Evolutionary conservation across 2,329 filamentous ascomycete species (phyloP), one percentile per base, ranked within the genome.

Genomic region (Graphium sp.): DNA sequence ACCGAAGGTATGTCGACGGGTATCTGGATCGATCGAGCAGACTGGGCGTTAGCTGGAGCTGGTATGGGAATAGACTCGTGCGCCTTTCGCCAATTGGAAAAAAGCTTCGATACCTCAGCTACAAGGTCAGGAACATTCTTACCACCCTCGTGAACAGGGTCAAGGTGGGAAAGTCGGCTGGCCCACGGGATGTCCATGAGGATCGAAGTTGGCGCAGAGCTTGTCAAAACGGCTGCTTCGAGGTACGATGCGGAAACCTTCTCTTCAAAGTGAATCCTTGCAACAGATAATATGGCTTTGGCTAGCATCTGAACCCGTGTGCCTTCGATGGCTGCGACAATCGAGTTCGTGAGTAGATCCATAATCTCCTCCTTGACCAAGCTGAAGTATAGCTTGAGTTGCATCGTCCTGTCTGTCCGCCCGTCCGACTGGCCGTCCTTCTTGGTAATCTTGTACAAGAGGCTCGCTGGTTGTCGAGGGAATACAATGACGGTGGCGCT

Each of bases 1-100:
- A 93, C 62, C 2, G 77, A 74, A 0, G 87, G 87, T 2, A 98
- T 72, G 33, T 93, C 83, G 10, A 98, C 85, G 0, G 85, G 81
- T 30, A 98, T 91, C 18, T 78, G 60, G 39, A 98, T 85, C 9
- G 72, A 74, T 13, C 65, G 64, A 35, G 49, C 17, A 11, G 22
- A 28, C 3, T 16, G 20, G 8, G 14, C 18, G 18, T 31, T 24
- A 11, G 18, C 12, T 7, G 29, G 22, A n/a, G 13, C 17, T 20
- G 12, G 14, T 5, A 31, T 14, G 11, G 16, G 4, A 11, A 31
- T 18, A 5, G 13, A 22, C 24, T 31, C 33, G 16, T 50, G 40
- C 5, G 35, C 32, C n/a, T 34, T 34, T 30, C 47, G 49, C 52
- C 52, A 56, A 3, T 30, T 42, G 34, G 4, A 63, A 40, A 22